Percentiles rank a stretch among this genome's conserved stretches.
phyloP scores from a whole-genome alignment of 1,284 basidiomycete genomes.

The Ganoderma multipileum region DNA sequence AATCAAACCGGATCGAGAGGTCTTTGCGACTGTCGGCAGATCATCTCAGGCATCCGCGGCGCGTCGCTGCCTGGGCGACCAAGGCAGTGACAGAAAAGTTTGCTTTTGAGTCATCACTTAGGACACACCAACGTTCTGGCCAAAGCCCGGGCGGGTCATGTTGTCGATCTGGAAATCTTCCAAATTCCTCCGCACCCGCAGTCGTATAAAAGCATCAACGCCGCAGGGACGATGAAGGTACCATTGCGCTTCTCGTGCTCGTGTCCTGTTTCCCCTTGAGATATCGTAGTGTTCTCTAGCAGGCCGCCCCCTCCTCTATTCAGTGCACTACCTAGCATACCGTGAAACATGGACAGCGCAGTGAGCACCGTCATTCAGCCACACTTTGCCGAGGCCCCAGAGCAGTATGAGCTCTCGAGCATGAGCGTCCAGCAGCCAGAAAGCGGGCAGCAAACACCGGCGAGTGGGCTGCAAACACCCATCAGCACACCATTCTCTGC shows the following conservation, averaged over 20 bases:
- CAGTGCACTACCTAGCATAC: not conserved
- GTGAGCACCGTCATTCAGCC: slow-evolving; percentile 2
- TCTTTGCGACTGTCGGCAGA: not conserved
- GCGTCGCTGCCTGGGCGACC: not conserved
- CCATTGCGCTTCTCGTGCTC: not conserved
- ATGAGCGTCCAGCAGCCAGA: not conserved
- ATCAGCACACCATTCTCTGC: not conserved
- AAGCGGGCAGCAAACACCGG: slow-evolving; percentile 1
- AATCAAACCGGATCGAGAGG: not conserved
- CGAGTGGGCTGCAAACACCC: not conserved
- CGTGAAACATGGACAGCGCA: not conserved
- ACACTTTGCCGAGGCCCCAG: not conserved
- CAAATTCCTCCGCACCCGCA: not conserved
- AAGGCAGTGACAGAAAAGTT: not conserved
- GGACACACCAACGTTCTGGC: not conserved
- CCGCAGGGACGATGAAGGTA: not conserved
- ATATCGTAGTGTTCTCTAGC: not conserved
- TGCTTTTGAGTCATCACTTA: not conserved
- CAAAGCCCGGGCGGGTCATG: not conserved
- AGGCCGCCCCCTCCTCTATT: not conserved
- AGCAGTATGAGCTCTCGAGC: slow-evolving; percentile 5
- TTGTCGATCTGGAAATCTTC: not conserved
- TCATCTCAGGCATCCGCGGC: too few relatives aligned
- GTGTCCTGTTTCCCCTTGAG: not conserved
- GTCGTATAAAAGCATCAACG: not conserved